Base-by-base conservation (phyloP, 495 filamentous ascomycete species). In the Aspergillus indologenus region DNA sequence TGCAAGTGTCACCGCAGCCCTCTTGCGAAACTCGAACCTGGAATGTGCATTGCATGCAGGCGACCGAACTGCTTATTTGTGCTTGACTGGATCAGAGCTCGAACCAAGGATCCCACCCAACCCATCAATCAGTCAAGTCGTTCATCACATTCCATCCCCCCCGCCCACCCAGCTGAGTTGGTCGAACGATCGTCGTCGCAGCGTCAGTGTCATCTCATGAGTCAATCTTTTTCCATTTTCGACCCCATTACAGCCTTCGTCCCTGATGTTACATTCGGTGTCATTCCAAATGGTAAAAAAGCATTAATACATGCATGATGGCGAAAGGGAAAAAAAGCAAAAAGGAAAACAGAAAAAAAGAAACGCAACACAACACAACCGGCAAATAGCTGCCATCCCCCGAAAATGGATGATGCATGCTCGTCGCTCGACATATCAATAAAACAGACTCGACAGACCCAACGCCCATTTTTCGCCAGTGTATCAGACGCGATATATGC, bases 61-160 rank as follows among this genome's bases (percentile, higher is more conserved):
- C 15, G 23, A 51, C 48, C 48, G 48, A n/a, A 3, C 48, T 24
- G 48, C 48, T 51, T 51, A 31, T n/a, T 31, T 51, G 18, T 51
- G 48, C 48, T 29, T 17, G 23, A n/a, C n/a, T n/a, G n/a, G n/a
- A 51, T 6, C 23, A 29, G 48, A 51, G 48, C 15, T 51, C 23
- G 21, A 29, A 19, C 29, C 29, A 5, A 22, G 21, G 22, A 0
- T 22, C 19, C 45, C n/a, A n/a, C n/a, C 20, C 26, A 29, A 29
- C 26, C 26, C 26, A 29, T 29, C 26, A 29, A 3, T 29, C n/a
- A n/a, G n/a, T n/a, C n/a, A 29, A 29, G 9, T 29, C 26, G 4
- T 9, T 29, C 9, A 29, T 29, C 5, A 40, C 34, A 40, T 40
- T 40, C 34, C 34, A 40, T 15, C 12, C 12, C 34, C 12, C 12